These are phyloP conservation scores for Colletotrichum filicis DNA, from an alignment of 2,329 filamentous ascomycete species.

Conservation along the genomic window DNA sequence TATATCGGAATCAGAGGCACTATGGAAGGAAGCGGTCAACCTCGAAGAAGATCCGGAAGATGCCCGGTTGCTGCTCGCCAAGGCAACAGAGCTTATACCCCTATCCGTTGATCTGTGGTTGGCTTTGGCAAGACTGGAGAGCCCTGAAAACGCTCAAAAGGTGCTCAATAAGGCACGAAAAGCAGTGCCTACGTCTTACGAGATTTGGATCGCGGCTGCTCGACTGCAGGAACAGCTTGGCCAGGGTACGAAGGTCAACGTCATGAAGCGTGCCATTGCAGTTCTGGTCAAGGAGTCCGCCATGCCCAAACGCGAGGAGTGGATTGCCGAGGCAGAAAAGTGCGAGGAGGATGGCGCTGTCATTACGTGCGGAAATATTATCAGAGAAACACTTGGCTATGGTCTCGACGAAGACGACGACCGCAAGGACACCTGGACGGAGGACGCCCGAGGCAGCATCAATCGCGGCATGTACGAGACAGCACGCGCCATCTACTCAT, in stretches of 20 bases:
- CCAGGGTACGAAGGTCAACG: constrained; percentile 81
- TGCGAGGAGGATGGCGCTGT: constrained; percentile 93
- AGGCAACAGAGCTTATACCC: constrained; percentile 95
- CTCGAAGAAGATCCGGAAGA: constrained; percentile 91
- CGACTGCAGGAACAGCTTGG: constrained; percentile 90
- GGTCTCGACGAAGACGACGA: constrained; percentile 95
- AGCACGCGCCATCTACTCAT: constrained; percentile 91
- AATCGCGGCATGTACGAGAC: constrained; percentile 87
- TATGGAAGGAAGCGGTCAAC: constrained; percentile 99
- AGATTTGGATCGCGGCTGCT: constrained; percentile 96
- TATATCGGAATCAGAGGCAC: constrained; percentile 90
- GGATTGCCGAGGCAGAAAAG: constrained; percentile 93
- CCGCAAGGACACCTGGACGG: constrained; percentile 94
- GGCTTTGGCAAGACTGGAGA: constrained; percentile 89
- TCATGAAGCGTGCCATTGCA: constrained; percentile 95
- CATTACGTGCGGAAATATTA: constrained; percentile 88
- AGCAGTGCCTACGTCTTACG: constrained; percentile 90
- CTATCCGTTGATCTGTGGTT: constrained; percentile 96
- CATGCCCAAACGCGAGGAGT: constrained; percentile 97
- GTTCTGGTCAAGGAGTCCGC: constrained; percentile 89
- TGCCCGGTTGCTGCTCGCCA: constrained; percentile 88
- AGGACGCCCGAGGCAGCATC: constrained; percentile 88
- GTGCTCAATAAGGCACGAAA: constrained; percentile 96
- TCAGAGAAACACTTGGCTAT: constrained; percentile 93
- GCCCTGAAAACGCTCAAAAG: constrained; percentile 90